Conservation (phyloP, 768 basidiomycete species). For the Suillus discolor region DNA sequence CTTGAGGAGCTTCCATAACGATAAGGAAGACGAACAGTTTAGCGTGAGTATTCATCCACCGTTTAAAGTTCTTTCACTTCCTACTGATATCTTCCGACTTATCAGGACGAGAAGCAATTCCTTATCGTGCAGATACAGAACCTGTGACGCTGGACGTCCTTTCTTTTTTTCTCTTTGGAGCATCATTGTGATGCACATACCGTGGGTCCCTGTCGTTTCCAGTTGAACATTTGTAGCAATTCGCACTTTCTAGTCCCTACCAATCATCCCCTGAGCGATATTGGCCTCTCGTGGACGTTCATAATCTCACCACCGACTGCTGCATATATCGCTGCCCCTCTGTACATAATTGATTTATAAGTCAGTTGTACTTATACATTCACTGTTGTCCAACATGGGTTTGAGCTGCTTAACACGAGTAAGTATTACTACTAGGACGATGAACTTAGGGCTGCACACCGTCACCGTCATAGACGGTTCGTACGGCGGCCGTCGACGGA, state of each 20-base stretch:
- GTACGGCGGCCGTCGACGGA: too few relatives aligned
- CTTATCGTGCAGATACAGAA: constrained; percentile 89
- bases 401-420: neutral
- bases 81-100: constrained; percentile 7
- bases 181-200: neutral
- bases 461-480: too few relatives aligned
- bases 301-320: neutral
- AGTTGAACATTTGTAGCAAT: neutral
- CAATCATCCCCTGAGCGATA: neutral
- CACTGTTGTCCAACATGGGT: neutral
- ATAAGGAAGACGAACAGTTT: constrained; percentile 99
- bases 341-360: constrained; percentile 2
- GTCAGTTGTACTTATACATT: constrained; percentile 1
- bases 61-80: neutral
- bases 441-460: too few relatives aligned
- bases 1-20: constrained; percentile 94
- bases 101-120: constrained; percentile 92
- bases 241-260: neutral
- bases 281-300: neutral
- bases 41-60: constrained; percentile 49
- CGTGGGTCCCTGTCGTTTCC: neutral
- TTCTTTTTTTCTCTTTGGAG: neutral
- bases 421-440: neutral
- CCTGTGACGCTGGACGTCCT: constrained; percentile 44
- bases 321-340: neutral